Conservation (phyloP, 164 flowering plant genomes). For the Chimonanthus praecox region DNA sequence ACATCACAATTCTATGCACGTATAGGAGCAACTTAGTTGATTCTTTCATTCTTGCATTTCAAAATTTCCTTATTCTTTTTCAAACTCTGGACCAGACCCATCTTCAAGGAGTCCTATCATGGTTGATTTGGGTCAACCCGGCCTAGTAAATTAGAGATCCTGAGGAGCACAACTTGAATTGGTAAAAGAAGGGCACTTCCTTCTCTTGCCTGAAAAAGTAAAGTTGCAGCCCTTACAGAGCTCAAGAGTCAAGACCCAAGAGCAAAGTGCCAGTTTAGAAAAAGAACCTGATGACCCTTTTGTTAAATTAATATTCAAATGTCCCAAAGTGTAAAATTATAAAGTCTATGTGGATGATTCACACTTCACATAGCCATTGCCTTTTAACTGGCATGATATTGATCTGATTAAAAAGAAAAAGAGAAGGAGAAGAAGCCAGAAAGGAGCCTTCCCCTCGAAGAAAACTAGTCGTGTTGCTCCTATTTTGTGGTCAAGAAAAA, state of each 20-base stretch:
- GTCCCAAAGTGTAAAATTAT: background rate
- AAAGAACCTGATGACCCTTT: background rate
- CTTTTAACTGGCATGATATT: background rate
- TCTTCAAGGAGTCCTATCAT: no score
- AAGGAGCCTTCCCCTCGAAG: background rate
- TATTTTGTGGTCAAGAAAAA: no score
- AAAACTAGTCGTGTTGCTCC: background rate
- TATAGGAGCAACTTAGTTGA: no score
- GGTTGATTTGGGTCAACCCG: no score
- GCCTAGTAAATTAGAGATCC: background rate
- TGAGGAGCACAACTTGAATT: background rate
- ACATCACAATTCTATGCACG: no score
- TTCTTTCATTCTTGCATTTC: no score
- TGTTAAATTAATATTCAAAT: background rate
- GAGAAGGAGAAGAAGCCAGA: no score
- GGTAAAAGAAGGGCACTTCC: background rate
- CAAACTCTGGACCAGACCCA: no score
- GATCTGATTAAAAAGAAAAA: background rate
- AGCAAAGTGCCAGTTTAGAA: background rate
- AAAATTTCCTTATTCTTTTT: no score
- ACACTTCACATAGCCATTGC: background rate
- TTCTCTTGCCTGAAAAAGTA: background rate
- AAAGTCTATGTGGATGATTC: background rate
- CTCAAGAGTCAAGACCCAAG: background rate
- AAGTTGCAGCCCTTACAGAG: background rate